Evolutionary conservation across 768 basidiomycete genomes (phyloP).

Genomic region (Clavaria fumosa): DNA sequence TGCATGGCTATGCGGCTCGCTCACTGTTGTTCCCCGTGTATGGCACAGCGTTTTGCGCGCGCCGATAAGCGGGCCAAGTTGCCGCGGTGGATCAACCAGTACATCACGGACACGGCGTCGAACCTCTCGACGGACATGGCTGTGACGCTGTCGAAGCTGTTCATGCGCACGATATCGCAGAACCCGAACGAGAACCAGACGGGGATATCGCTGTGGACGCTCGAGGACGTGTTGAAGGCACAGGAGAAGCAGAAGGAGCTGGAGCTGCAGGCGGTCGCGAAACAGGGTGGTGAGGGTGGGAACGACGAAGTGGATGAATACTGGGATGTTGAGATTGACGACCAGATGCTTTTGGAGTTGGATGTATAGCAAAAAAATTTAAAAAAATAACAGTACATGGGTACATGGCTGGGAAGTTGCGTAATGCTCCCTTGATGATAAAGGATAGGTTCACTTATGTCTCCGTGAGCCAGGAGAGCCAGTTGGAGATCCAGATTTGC

Average conservation of each 20-base stretch:
- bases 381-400: background rate
- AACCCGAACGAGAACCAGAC: slow-evolving; percentile 94
- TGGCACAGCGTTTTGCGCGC: slow-evolving; percentile 85
- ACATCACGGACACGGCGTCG: slow-evolving; percentile 95
- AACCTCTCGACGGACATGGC: slow-evolving; percentile 99
- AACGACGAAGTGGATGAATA: slow-evolving; percentile 45
- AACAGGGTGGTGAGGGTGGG: slow-evolving; percentile 22
- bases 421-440: background rate
- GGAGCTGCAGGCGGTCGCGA: slow-evolving; percentile 34
- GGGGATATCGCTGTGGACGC: slow-evolving; percentile 86
- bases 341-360: slow-evolving; percentile 43
- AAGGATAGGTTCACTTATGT: too few species aligned
- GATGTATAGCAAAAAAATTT: slow-evolving; percentile 21
- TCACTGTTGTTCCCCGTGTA: too few species aligned
- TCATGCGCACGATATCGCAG: slow-evolving; percentile 98
- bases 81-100: slow-evolving; percentile 98
- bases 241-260: slow-evolving; percentile 60
- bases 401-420: background rate
- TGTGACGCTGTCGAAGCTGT: slow-evolving; percentile 81
- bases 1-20: too few species aligned
- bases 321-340: slow-evolving; percentile 51
- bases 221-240: slow-evolving; percentile 79
- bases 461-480: background rate
- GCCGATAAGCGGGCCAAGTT: slow-evolving; percentile 91
- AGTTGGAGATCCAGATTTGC: background rate